phyloP scores from a whole-genome alignment of 176 grass and related monocot species.

The Lolium rigidum region DNA sequence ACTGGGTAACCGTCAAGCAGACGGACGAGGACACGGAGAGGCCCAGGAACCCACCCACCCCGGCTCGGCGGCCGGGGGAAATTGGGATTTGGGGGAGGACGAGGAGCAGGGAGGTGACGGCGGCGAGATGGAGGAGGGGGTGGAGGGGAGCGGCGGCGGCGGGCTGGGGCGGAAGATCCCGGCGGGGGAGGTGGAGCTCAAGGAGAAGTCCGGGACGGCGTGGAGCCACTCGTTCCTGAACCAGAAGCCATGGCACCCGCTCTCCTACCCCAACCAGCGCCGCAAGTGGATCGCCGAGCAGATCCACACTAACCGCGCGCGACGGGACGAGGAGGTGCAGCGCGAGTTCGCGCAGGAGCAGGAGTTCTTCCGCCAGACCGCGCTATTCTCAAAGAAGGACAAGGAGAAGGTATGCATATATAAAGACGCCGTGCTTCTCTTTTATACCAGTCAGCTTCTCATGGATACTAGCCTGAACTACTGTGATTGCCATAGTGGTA shows the following conservation, averaged over 20 bases:
- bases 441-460: neutral
- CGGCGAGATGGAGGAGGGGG: constrained; percentile 70
- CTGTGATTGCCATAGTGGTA: neutral
- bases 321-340: constrained; percentile 80
- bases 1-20: neutral
- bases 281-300: constrained; percentile 99
- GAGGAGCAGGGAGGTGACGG: neutral
- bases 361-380: constrained; percentile 96
- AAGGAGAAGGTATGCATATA: constrained; percentile 83
- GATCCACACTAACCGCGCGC: constrained; percentile 58
- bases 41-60: neutral
- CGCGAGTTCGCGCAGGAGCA: constrained; percentile 93
- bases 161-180: constrained; percentile 49
- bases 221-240: constrained; percentile 97
- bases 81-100: neutral
- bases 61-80: neutral
- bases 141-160: constrained; percentile 51
- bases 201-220: constrained; percentile 88
- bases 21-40: neutral
- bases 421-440: too few relatives aligned
- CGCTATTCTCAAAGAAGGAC: constrained; percentile 91
- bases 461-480: neutral
- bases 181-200: constrained; percentile 85
- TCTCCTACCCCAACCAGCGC: constrained; percentile 97
- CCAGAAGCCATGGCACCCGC: constrained; percentile 97